Conservation (phyloP, 2,329 filamentous ascomycete genomes). For the Calonectria pauciramosa region DNA sequence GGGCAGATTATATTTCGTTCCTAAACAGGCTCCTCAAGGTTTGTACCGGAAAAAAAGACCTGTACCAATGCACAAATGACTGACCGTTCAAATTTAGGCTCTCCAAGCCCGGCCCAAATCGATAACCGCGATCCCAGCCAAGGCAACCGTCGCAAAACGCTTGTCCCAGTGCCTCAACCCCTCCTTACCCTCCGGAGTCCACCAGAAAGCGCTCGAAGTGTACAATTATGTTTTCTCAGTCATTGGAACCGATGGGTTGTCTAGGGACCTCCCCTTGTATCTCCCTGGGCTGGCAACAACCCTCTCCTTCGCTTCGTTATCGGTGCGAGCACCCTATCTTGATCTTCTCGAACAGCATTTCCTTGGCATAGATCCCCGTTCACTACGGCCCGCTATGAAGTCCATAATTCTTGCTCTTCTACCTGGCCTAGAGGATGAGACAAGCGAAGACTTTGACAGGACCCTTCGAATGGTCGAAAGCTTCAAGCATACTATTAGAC, state of each 20-base stretch:
- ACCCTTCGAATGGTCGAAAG: constrained; percentile 84
- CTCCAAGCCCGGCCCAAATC: constrained; percentile 87
- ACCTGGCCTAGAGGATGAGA: constrained; percentile 94
- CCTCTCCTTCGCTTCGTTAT: constrained; percentile 93
- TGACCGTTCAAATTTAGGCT: constrained; percentile 67
- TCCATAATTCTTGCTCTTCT: constrained; percentile 90
- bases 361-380: constrained; percentile 76
- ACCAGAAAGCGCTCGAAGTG: constrained; percentile 96
- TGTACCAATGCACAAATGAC: neutral
- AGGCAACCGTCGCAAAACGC: constrained; percentile 86
- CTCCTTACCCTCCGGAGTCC: constrained; percentile 92
- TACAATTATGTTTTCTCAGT: constrained; percentile 91
- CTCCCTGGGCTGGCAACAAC: constrained; percentile 91
- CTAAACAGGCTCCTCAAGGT: constrained; percentile 92
- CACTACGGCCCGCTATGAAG: constrained; percentile 89
- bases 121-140: constrained; percentile 82
- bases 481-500: constrained; percentile 78
- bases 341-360: constrained; percentile 87
- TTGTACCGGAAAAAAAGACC: constrained; percentile 31
- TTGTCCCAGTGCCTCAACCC: constrained; percentile 96
- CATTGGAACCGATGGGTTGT: constrained; percentile 85
- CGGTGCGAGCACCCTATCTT: constrained; percentile 88
- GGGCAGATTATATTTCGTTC: constrained; percentile 99
- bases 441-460: constrained; percentile 95
- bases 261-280: constrained; percentile 87